Conservation (phyloP, 192 early-diverging fungal genomes). For the Neocallimastix lanati region DNA sequence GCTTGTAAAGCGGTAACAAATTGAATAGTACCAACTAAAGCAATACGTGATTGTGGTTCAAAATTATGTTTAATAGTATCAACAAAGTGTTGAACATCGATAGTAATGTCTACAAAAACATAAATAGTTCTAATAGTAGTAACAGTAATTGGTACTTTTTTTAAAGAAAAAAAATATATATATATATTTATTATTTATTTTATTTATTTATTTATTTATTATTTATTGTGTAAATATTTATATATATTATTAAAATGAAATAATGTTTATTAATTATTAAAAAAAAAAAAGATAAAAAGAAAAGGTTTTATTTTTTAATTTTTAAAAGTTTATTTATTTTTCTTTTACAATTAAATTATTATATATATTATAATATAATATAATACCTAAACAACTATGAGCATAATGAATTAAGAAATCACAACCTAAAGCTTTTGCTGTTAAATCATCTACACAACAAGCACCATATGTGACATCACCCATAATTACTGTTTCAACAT, state of each 20-base stretch:
- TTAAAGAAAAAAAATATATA: neutral
- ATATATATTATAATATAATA: too few species aligned
- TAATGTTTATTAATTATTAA: too few species aligned
- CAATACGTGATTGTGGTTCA: constrained; percentile 28
- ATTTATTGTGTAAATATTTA: too few species aligned
- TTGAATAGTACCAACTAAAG: constrained; percentile 85
- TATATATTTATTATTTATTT: neutral
- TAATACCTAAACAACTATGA: constrained; percentile 71
- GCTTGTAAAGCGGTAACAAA: constrained; percentile 76
- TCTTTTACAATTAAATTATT: too few species aligned
- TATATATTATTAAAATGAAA: too few species aligned
- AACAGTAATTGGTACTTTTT: constrained; percentile 71
- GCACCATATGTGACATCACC: constrained; percentile 99
- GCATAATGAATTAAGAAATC: constrained; percentile 98
- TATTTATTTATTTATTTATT: too few species aligned
- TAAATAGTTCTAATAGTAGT: constrained; percentile 91
- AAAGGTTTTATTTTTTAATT: too few species aligned
- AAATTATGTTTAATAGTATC: constrained; percentile 76
- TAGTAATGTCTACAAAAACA: constrained; percentile 96
- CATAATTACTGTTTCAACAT: constrained; percentile 87
- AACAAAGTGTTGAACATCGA: constrained; percentile 84
- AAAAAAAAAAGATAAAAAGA: too few species aligned
- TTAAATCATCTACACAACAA: constrained; percentile 96
- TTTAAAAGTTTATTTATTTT: too few species aligned
- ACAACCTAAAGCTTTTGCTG: constrained; percentile 75